Base-by-base conservation (phyloP, 306 rosid species). In the Vachellia collinsii region DNA sequence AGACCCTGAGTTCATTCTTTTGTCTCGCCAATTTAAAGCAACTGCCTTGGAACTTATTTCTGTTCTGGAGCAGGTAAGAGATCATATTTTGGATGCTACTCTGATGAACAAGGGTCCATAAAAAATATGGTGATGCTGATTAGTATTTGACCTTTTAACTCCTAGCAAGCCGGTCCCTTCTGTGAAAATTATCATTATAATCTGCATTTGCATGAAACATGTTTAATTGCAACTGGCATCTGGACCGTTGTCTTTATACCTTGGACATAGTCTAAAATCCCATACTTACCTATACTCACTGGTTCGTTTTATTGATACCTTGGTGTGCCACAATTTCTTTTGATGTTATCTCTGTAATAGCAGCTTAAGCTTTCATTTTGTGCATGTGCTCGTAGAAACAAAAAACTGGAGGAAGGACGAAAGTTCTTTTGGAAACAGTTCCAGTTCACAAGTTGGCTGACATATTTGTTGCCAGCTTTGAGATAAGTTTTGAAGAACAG, bases 391-490 rank as follows among this genome's bases (percentile, higher is more conserved):
- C 77, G 63, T 85, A 95, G 99, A 95, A 95, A 85, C 98, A 95
- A 88, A 95, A 93, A 83, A 93, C 97, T 34, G 98, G 94, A 70
- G 99, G 99, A 83, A 89, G 97, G 88, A 93, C 97, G 0, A 95
- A 95, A 82, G 97, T 92, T 82, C 98, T 95, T 82, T 83, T 93
- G 85, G 99, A 95, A 87, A 95, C 99, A 2, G 97, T 95, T 80
- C 98, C 99, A 29, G 97, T 95, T 88, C 97, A 91, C 82, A 95
- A 93, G 87, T 86, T 95, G 89, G 99, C 98, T 22, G 99, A 95
- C 83, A 93, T 95, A 85, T 95, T 95, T 88, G 99, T 95, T 83
- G 99, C 98, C 62, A 93, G 99, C 87, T 95, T 95, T 85, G 99
- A 93, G 89, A 91, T 95, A 84, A 95, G 98, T 85, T 95, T 95